Evolutionary conservation across 2,329 filamentous ascomycete species (phyloP).

Genomic region (Colletotrichum sp.): DNA sequence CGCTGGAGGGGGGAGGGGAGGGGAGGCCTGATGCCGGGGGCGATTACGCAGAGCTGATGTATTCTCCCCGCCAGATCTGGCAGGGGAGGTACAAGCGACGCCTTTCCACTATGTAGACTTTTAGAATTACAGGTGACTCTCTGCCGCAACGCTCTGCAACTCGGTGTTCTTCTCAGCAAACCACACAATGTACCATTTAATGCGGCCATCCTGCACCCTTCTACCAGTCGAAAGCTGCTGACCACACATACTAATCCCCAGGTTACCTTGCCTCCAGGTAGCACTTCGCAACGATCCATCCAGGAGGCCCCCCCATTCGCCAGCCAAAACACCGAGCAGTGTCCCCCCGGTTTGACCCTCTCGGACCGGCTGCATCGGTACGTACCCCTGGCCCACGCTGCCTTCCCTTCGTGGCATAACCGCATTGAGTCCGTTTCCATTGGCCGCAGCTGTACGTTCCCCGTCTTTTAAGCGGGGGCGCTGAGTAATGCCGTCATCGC

Average conservation of each 20-base stretch:
- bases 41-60: not conserved
- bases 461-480: not conserved
- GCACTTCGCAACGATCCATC: not conserved
- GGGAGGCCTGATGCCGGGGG: not conserved
- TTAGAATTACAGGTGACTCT: not conserved
- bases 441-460: not conserved
- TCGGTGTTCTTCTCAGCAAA: not conserved
- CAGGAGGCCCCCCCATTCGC: not conserved
- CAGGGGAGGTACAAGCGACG: not conserved
- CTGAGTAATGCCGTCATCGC: not conserved
- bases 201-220: not conserved
- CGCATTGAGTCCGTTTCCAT: slow-evolving; percentile 6
- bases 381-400: not conserved
- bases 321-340: not conserved
- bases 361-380: not conserved
- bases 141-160: not conserved
- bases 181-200: not conserved
- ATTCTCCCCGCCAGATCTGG: not conserved
- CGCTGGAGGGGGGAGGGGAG: not conserved
- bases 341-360: not conserved
- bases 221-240: not conserved
- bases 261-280: not conserved
- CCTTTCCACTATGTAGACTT: too few species aligned
- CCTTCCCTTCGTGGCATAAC: not conserved
- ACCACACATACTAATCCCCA: not conserved